These are phyloP conservation scores for Aspergillus nidulans DNA, from an alignment of 495 filamentous ascomycete genomes.

Conservation along the genomic window DNA sequence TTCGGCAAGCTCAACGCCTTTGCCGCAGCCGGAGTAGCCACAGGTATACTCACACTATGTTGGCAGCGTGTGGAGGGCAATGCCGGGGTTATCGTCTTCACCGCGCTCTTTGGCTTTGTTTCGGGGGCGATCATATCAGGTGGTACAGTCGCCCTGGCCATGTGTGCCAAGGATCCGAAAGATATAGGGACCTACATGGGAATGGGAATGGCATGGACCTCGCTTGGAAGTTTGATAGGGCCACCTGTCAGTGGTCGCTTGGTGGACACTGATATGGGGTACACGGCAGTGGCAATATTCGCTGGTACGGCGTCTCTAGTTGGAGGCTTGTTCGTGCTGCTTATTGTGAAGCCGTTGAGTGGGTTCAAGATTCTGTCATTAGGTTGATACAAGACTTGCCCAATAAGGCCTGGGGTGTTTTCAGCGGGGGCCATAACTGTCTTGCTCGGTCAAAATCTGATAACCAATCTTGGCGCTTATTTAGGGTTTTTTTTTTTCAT, in stretches of 20 bases:
- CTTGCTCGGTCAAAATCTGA: too few species aligned
- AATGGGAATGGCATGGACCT: slow-evolving; percentile 44
- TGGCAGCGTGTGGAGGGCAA: slow-evolving; percentile 21
- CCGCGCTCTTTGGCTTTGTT: slow-evolving; percentile 27
- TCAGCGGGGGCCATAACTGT: too few species aligned
- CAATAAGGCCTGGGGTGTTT: too few species aligned
- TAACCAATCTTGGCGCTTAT: too few species aligned
- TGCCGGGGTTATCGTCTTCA: slow-evolving; percentile 31
- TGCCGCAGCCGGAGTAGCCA: slow-evolving; percentile 14
- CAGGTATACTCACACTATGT: slow-evolving; percentile 27
- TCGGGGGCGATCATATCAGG: slow-evolving; percentile 44
- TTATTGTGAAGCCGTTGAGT: slow-evolving; percentile 5
- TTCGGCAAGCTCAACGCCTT: slow-evolving; percentile 11
- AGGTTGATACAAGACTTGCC: not conserved
- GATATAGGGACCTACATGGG: slow-evolving; percentile 54
- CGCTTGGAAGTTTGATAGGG: slow-evolving; percentile 44
- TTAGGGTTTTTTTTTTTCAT: too few species aligned
- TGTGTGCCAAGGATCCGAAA: slow-evolving; percentile 35
- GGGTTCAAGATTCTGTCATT: slow-evolving; percentile 5
- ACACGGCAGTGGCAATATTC: slow-evolving; percentile 38
- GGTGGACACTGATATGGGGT: slow-evolving; percentile 37
- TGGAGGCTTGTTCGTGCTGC: slow-evolving; percentile 4
- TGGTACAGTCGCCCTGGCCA: slow-evolving; percentile 36
- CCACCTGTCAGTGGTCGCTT: slow-evolving; percentile 51
- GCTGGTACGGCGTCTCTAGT: slow-evolving; percentile 39